Percentiles rank a stretch among this genome's conserved stretches.
These are phyloP conservation scores for Beta macrorhiza DNA, from an alignment of 179 eudicot genomes.

Conservation along the genomic window DNA sequence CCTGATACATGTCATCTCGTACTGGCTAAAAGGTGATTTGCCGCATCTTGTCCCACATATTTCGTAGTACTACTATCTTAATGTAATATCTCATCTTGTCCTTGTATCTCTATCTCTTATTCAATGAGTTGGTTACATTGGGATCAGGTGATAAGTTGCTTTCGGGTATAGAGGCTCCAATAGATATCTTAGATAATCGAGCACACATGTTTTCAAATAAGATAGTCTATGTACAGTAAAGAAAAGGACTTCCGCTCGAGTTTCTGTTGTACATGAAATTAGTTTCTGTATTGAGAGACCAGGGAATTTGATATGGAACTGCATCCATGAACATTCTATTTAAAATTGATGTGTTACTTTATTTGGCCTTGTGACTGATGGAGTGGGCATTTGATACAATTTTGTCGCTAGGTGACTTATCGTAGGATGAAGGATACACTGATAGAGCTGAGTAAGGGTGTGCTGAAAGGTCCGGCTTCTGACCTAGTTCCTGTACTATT, in stretches of 20 bases:
- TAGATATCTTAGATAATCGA: background rate
- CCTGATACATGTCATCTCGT: background rate
- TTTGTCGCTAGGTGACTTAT: constrained; percentile 74
- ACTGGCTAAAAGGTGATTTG: background rate
- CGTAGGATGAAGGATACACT: constrained; percentile 94
- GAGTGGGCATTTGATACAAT: constrained; percentile 16
- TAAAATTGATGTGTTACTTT: background rate
- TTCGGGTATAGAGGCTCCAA: background rate
- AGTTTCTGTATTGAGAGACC: background rate
- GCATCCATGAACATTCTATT: background rate
- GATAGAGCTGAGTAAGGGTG: constrained; percentile 84
- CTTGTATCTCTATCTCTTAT: background rate
- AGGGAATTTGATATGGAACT: background rate
- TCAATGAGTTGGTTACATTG: background rate
- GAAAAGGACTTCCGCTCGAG: background rate
- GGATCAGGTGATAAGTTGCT: background rate
- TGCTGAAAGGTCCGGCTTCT: constrained; percentile 86
- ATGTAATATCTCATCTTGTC: background rate
- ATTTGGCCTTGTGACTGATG: constrained; percentile 2
- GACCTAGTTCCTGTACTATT: constrained; percentile 92
- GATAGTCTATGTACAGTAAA: background rate
- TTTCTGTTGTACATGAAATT: background rate
- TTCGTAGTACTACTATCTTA: background rate
- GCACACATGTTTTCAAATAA: background rate
- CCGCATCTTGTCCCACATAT: background rate